Evolutionary conservation across 352 stramenopile species (phyloP).

Genomic region (Globisporangium abappressorium): DNA sequence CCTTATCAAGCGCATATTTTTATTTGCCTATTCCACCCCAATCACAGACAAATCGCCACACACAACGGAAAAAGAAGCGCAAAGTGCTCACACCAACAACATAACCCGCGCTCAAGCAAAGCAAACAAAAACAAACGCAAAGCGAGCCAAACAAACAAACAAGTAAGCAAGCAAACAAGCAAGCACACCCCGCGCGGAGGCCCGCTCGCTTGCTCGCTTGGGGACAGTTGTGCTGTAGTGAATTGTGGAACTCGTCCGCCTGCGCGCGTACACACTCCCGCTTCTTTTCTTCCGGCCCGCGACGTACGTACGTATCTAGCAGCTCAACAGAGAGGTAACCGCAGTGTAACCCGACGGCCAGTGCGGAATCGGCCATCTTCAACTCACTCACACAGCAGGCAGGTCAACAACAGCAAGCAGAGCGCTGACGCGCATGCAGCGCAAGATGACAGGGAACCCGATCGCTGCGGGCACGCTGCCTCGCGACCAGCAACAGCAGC

Average conservation of each 20-base stretch:
- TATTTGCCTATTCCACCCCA: slow-evolving; percentile 5
- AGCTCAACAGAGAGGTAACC: background rate
- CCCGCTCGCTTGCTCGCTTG: background rate
- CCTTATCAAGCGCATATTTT: background rate
- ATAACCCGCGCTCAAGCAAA: background rate
- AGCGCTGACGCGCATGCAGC: slow-evolving; percentile 13
- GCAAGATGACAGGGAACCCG: slow-evolving; percentile 13
- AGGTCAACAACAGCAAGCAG: background rate
- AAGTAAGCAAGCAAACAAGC: background rate
- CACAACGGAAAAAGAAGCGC: slow-evolving; percentile 7
- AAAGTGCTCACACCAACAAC: background rate
- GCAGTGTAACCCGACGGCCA: background rate
- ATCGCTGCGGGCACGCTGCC: slow-evolving; percentile 6
- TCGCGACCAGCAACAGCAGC: slow-evolving; percentile 14
- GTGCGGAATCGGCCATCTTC: slow-evolving; percentile 3
- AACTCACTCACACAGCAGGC: background rate
- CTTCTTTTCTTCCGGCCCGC: background rate
- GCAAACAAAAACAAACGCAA: slow-evolving; percentile 9
- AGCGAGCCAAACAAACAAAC: background rate
- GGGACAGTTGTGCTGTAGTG: too few species aligned
- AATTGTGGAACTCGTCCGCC: background rate
- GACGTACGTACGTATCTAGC: background rate
- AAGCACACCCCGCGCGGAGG: background rate
- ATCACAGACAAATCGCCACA: slow-evolving; percentile 6
- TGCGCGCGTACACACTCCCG: background rate